phyloP scores from a whole-genome alignment of 164 flowering plant species.

The Houttuynia cordata region DNA sequence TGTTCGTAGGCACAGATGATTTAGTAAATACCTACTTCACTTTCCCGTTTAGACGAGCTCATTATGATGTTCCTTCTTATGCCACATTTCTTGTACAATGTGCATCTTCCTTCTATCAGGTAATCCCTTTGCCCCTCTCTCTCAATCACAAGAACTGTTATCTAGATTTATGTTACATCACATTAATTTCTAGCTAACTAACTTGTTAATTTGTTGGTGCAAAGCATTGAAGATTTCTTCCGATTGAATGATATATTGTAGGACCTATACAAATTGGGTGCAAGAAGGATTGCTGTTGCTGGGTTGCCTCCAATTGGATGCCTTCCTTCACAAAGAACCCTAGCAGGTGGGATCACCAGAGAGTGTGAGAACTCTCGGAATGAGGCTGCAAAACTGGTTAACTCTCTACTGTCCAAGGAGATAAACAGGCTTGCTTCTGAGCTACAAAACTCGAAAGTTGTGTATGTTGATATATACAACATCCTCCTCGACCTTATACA shows the following conservation, averaged over 20 bases:
- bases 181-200: background rate
- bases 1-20: constrained; percentile 57
- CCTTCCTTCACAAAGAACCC: constrained; percentile 5
- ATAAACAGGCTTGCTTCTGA: background rate
- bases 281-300: constrained; percentile 2
- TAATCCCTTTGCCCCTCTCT: background rate
- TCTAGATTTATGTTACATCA: too few species aligned
- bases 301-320: constrained; percentile 11
- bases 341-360: constrained; percentile 2
- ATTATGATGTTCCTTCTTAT: constrained; percentile 43
- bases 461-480: constrained; percentile 4
- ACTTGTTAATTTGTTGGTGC: background rate
- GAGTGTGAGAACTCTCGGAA: constrained; percentile 2
- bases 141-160: background rate
- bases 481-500: background rate
- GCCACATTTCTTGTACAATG: constrained; percentile 28
- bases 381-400: background rate
- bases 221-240: background rate
- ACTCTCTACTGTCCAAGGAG: background rate
- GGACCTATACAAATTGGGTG: constrained; percentile 9
- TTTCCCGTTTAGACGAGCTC: constrained; percentile 9
- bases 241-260: background rate
- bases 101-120: constrained; percentile 39
- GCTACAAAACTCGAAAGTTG: background rate
- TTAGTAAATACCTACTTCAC: constrained; percentile 34